Base-by-base conservation (phyloP, 352 stramenopile genomes). In the Phytophthora hybrid region DNA sequence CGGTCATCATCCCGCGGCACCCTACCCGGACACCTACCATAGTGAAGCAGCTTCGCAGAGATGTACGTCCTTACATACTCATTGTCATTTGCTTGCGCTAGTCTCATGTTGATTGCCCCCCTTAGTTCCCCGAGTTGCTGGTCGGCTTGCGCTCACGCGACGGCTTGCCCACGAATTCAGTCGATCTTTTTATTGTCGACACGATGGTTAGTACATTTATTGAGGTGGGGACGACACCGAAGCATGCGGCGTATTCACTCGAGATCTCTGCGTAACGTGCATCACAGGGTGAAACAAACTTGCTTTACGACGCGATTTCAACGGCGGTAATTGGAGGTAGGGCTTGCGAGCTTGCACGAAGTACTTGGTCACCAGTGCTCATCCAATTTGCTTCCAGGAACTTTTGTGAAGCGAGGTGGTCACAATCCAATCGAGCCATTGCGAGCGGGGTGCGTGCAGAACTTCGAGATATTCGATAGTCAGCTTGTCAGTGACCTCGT, bases 371-470 rank as follows among this genome's bases (percentile, higher is more conserved):
- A 41, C 34, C 34, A 2, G 7, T 23, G n/a, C n/a, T 29, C 9
- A 54, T 31, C n/a, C 14, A 51, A 18, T 29, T 51, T 63, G 41
- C 61, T 19, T 52, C 9, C 26, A 91, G 85, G 88, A 9, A 82
- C 86, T 13, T 89, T 95, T 47, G 79, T 87, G 14, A 71, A 69
- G 18, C 77, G 82, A 16, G 88, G 88, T 10, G 88, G 88, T 19
- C 88, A 95, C 66, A 95, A 95, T 39, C 83, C 86, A 13, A 89
- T 95, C 56, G 88, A 95, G 56, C 85, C 88, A 9, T 66, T 95
- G 31, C 81, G 82, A 62, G 77, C 83, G 63, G 85, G 83, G 81
- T 91, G 58, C 21, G 69, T 68, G 0, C 47, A 23, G 21, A 29
- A 46, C 29, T 14, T 60, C 26, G 41, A 23, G 2, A 6, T 64